Base-by-base conservation (phyloP, 176 grass and related monocot genomes). In the Avena atlantica region DNA sequence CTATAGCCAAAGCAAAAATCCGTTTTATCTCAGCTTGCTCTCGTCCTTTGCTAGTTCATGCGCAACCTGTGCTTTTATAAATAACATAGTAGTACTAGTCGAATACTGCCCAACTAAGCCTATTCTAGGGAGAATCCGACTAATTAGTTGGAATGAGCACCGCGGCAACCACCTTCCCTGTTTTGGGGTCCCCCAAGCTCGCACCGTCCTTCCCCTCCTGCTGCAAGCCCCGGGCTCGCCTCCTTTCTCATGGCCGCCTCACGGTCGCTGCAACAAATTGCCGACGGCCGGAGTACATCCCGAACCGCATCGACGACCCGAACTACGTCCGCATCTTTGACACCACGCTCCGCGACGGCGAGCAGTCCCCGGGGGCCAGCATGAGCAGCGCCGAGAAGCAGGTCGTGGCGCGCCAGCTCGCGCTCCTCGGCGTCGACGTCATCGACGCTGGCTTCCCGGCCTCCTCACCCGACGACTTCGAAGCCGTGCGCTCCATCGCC, bases 391-490 rank as follows among this genome's bases (percentile, higher is more conserved):
- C 55, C 29, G 91, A 95, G 93, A 98, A 98, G 83, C 84, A 95
- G 19, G 83, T 89, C 31, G 60, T 98, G 14, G 95, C 93, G 9
- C 89, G 91, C 64, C 95, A 95, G 80, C 95, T 98, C 19, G 81
- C 95, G 1, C 91, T 83, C 72, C 89, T 98, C 2, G 93, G 95
- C 47, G 95, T 98, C 21, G 95, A 98, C 81, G 87, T 98, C 87
- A 98, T 95, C 72, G 95, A 98, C 81, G 95, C 95, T 0, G 95
- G 95, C 0, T 98, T 98, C 88, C 95, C 95, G 42, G 95, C 89
- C 0, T 89, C 93, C 81, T 95, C 91, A 21, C 91, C 93, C 6
- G 96, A 95, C 75, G 96, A 98, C 89, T 91, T 98, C 40, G 90
- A 93, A 49, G 96, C 96, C 12, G 96, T 98, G 71, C 93, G 96